Conservation (phyloP, 2,329 filamentous ascomycete genomes). For the Epichloe aotearoae region DNA sequence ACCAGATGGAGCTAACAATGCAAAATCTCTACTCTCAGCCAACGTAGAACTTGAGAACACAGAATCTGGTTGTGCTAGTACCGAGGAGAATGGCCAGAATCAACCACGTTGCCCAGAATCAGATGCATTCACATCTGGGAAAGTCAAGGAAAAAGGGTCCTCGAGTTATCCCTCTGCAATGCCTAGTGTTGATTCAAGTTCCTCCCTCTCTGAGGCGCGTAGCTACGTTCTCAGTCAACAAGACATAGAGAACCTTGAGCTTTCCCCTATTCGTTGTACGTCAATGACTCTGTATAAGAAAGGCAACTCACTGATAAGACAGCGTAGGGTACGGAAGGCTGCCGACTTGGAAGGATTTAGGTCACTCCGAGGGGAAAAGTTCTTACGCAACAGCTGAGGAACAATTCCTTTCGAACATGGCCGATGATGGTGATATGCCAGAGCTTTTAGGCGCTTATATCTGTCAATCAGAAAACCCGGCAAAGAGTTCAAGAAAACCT, state of each 20-base stretch:
- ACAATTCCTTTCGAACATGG: not conserved
- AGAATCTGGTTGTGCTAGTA: not conserved
- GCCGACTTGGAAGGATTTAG: conserved; percentile 8
- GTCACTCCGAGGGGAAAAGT: conserved; percentile 12
- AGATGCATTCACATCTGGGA: not conserved
- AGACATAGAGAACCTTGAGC: conserved; percentile 22
- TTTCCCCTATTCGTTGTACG: conserved; percentile 23
- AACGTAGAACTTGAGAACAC: not conserved
- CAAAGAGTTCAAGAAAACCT: not conserved
- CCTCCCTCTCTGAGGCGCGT: conserved; percentile 13
- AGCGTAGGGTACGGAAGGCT: conserved; percentile 13
- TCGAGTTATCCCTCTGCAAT: conserved; percentile 22
- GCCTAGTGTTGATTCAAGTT: conserved; percentile 22
- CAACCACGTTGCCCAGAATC: not conserved
- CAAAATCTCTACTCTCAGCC: not conserved
- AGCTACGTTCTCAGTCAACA: conserved; percentile 17
- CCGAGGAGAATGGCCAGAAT: not conserved
- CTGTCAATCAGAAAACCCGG: not conserved
- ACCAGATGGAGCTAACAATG: not conserved
- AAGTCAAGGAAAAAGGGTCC: conserved; percentile 14
- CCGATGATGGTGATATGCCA: not conserved
- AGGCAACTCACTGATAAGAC: not conserved
- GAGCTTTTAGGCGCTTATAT: not conserved
- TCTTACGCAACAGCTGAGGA: conserved; percentile 16
- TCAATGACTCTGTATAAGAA: not conserved